These are phyloP conservation scores for Rhodotorula diobovata DNA, from an alignment of 768 basidiomycete genomes.

Conservation along the genomic window DNA sequence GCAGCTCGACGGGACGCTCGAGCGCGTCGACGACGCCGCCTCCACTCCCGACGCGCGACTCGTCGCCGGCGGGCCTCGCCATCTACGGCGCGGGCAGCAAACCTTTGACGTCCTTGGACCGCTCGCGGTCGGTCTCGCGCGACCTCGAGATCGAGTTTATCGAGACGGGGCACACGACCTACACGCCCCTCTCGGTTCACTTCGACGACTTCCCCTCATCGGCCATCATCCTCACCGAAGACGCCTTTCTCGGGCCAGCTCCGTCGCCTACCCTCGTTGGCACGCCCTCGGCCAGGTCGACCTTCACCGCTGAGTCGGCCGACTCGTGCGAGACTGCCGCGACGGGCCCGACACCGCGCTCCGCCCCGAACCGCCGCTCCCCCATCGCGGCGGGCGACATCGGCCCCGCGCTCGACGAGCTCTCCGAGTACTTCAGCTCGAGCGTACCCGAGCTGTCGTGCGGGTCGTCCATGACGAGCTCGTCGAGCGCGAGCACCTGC, in stretches of 20 bases:
- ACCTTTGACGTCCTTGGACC: background rate
- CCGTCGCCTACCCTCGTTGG: background rate
- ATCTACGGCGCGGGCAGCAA: constrained; percentile 1
- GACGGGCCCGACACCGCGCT: background rate
- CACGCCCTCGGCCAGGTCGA: background rate
- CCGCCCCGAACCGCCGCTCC: background rate
- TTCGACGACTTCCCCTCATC: background rate
- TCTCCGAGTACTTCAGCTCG: constrained; percentile 31
- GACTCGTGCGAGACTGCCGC: background rate
- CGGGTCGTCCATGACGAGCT: background rate
- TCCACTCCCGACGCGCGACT: background rate
- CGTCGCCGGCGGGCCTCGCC: constrained; percentile 9
- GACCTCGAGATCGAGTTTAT: constrained; percentile 37
- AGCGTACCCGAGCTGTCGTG: background rate
- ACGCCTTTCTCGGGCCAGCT: background rate
- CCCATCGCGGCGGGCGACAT: constrained; percentile 13
- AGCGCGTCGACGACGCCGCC: background rate
- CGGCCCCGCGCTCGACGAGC: constrained; percentile 28
- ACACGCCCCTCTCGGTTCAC: constrained; percentile 9
- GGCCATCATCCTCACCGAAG: constrained; percentile 14
- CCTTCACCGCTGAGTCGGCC: constrained; percentile 1
- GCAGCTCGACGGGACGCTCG: background rate
- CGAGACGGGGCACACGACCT: constrained; percentile 34
- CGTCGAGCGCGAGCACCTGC: background rate
- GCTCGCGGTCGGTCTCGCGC: background rate